Conservation (phyloP, 768 basidiomycete species). For the Pisolithus sp. region DNA sequence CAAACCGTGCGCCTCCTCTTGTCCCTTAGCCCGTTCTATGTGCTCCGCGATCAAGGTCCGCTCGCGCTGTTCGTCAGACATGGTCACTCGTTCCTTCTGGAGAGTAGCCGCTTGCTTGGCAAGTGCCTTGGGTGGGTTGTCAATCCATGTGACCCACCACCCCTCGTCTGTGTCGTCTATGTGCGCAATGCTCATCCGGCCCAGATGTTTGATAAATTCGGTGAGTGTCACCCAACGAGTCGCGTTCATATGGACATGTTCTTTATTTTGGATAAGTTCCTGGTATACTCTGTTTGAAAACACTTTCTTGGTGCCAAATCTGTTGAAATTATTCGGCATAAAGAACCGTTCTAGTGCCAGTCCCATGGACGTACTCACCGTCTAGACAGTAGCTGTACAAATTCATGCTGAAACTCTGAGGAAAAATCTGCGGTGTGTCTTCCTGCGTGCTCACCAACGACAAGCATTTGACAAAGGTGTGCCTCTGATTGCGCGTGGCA, state of each 20-base stretch:
- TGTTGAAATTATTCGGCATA: conserved; percentile 20
- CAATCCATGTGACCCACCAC: conserved; percentile 96
- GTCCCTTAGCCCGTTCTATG: conserved; percentile 78
- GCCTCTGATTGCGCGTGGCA: conserved; percentile 85
- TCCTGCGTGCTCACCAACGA: conserved; percentile 91
- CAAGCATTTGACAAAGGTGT: conserved; percentile 94
- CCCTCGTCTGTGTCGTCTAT: conserved; percentile 99
- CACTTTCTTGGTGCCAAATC: conserved; percentile 92
- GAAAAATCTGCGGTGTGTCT: conserved; percentile 91
- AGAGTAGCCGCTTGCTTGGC: conserved; percentile 83
- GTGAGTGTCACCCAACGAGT: conserved; percentile 97
- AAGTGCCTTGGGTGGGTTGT: conserved; percentile 90
- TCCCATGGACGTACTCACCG: conserved; percentile 42
- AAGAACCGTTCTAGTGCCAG: neutral
- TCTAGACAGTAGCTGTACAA: conserved; percentile 83
- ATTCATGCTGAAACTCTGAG: conserved; percentile 81
- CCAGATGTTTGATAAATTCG: conserved; percentile 88
- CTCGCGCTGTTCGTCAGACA: conserved; percentile 93
- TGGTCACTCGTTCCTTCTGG: conserved; percentile 89
- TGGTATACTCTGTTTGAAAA: conserved; percentile 94
- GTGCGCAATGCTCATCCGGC: conserved; percentile 75
- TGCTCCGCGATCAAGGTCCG: conserved; percentile 86
- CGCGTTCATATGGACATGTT: conserved; percentile 96
- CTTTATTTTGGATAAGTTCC: conserved; percentile 93
- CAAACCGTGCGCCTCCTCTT: conserved; percentile 27